Base-by-base conservation (phyloP, 2,329 filamentous ascomycete species). In the Diaporthe sp. region DNA sequence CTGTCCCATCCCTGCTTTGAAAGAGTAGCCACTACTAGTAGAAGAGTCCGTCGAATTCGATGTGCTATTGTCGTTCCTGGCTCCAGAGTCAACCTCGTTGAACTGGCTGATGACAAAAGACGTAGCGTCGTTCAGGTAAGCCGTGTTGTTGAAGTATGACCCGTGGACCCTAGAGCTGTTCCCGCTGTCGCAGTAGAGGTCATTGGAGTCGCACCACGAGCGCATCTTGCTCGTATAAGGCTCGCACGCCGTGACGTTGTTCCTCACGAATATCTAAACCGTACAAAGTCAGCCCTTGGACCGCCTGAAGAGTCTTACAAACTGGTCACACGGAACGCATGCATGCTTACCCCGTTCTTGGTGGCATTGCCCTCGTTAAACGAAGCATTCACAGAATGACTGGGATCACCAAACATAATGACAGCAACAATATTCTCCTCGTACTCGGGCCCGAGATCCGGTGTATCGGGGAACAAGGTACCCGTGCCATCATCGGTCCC, bases 121-220 rank as follows among this genome's bases (percentile, higher is more conserved):
- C 35, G 75, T 65, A 9, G 78, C 77, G 7, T 76, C 78, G 7
- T 55, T 71, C n/a, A 75, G 77, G 56, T 80, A 66, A 4, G 22
- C 63, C 30, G 63, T 80, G 61, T 79, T 77, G 44, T 61, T 65
- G 53, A 80, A 79, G 70, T 80, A 80, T 0, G 75, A 75, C 10
- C 77, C 73, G 61, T 81, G 80, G 6, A 75, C 74, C 13, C 55
- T 55, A 9, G 70, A 70, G 39, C 76, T 73, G 66, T 70, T 74
- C 10, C 80, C 80, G 4, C 51, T 56, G 42, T 79, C 78, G 73
- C 80, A 81, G 72, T 79, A 81, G 2, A 78, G 73, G 53, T 81
- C 80, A 55, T 78, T 79, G 2, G 73, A 72, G 63, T 81, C 77
- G 59, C 80, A 80, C 74, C 77, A 80, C 56, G 76, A 78, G 51